phyloP scores from a whole-genome alignment of 768 basidiomycete species.

The Heimioporus sp. region DNA sequence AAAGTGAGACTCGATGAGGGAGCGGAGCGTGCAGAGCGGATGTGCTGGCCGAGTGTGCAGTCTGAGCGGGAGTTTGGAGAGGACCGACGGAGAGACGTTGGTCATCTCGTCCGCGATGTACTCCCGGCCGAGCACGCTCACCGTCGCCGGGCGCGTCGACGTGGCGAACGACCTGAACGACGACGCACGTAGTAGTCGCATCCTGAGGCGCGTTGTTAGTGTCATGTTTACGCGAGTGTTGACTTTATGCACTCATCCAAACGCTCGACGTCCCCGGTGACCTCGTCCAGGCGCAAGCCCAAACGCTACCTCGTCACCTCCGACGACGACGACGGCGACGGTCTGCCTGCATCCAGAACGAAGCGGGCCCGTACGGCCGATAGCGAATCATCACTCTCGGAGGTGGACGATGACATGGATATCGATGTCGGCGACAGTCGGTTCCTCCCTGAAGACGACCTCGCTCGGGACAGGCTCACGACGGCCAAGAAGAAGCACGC shows the following conservation, averaged over 20 bases:
- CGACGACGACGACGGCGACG: constrained; percentile 33
- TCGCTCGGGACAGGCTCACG: constrained; percentile 7
- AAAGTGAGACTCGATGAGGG: constrained; percentile 84
- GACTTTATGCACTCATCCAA: too few species aligned
- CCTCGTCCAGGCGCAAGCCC: constrained; percentile 16
- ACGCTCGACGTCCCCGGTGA: not conserved
- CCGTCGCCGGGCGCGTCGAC: constrained; percentile 11
- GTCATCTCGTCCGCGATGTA: constrained; percentile 78
- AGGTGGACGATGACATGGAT: constrained; percentile 40
- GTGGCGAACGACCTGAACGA: constrained; percentile 6
- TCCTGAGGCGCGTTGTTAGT: not conserved
- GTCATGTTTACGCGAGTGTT: not conserved
- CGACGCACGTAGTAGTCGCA: constrained; percentile 4
- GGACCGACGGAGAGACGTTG: constrained; percentile 84
- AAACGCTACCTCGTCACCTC: constrained; percentile 35
- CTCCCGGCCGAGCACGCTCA: constrained; percentile 59
- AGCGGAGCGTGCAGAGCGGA: constrained; percentile 83
- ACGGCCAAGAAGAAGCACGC: constrained; percentile 24
- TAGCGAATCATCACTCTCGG: constrained; percentile 30
- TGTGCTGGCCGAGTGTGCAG: constrained; percentile 78
- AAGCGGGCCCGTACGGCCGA: constrained; percentile 28
- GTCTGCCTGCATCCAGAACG: constrained; percentile 40
- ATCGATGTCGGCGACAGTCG: constrained; percentile 33
- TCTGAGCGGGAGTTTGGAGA: constrained; percentile 72
- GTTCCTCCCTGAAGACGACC: constrained; percentile 17